These are phyloP conservation scores for Polymyxa betae DNA, from an alignment of 208 protist genomes.

Conservation along the genomic window DNA sequence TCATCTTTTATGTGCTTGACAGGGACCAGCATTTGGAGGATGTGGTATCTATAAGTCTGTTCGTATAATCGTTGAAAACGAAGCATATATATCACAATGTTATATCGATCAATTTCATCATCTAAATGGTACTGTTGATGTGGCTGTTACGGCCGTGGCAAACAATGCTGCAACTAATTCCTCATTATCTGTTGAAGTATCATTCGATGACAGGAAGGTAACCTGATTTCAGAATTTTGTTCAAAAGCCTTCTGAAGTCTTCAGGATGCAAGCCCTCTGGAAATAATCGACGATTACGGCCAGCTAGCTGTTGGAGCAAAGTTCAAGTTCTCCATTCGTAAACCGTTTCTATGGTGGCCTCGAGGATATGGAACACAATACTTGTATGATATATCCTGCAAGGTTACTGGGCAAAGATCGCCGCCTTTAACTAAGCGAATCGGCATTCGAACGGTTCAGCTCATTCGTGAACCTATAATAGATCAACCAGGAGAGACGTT, in stretches of 20 bases:
- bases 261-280: too few species aligned
- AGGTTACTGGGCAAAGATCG: not conserved
- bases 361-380: not conserved
- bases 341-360: constrained; percentile 15
- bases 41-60: constrained; percentile 42
- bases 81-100: not conserved
- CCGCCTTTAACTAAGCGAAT: not conserved
- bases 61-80: not conserved
- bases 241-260: not conserved
- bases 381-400: not conserved
- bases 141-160: not conserved
- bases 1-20: not conserved
- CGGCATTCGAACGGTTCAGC: constrained; percentile 49
- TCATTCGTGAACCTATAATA: not conserved
- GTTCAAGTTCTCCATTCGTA: not conserved
- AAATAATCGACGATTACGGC: not conserved
- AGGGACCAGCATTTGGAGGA: constrained; percentile 50
- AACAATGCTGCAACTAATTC: not conserved
- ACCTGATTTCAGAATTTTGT: not conserved
- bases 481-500: constrained; percentile 61
- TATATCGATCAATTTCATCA: not conserved
- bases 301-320: not conserved
- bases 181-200: not conserved
- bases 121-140: not conserved
- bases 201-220: not conserved